Conservation (phyloP, 768 basidiomycete species). For the Mycena indigotica region DNA sequence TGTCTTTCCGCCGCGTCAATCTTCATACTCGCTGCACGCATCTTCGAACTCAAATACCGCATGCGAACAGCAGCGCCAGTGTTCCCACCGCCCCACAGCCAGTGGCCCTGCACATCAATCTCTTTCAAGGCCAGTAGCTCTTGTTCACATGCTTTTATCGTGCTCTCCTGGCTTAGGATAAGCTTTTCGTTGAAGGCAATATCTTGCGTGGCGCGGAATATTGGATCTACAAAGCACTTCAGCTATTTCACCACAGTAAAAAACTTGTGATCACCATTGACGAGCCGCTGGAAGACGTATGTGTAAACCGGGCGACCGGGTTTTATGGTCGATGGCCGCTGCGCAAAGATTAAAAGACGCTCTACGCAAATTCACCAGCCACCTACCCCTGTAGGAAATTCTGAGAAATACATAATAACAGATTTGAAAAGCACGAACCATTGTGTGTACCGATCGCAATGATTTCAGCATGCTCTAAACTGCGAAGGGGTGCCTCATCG, state of each 20-base stretch:
- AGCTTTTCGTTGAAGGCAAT: conserved; percentile 76
- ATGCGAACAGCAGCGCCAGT: conserved; percentile 59
- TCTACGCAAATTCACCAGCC: no score
- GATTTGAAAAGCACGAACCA: conserved; percentile 38
- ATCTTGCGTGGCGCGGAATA: conserved; percentile 82
- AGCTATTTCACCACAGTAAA: no score
- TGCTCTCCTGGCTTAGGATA: conserved; percentile 59
- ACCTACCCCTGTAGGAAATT: no score
- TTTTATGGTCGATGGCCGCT: conserved; percentile 74
- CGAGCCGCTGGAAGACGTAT: conserved; percentile 82
- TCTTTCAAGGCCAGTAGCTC: conserved; percentile 72
- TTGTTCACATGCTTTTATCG: conserved; percentile 70
- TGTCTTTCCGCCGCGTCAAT: conserved; percentile 69
- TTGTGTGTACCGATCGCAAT: conserved; percentile 79
- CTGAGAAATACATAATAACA: no score
- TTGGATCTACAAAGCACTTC: conserved; percentile 51
- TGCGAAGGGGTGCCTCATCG: conserved; percentile 77
- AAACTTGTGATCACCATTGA: conserved; percentile 76
- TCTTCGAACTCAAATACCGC: conserved; percentile 71
- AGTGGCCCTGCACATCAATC: conserved; percentile 56
- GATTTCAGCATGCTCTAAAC: conserved; percentile 87
- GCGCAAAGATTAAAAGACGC: no score
- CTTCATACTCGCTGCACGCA: conserved; percentile 69
- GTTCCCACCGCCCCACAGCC: conserved; percentile 43
- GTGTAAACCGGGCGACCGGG: conserved; percentile 91